Conservation (phyloP, 2,329 filamentous ascomycete genomes). For the Monosporascus cannonballus region DNA sequence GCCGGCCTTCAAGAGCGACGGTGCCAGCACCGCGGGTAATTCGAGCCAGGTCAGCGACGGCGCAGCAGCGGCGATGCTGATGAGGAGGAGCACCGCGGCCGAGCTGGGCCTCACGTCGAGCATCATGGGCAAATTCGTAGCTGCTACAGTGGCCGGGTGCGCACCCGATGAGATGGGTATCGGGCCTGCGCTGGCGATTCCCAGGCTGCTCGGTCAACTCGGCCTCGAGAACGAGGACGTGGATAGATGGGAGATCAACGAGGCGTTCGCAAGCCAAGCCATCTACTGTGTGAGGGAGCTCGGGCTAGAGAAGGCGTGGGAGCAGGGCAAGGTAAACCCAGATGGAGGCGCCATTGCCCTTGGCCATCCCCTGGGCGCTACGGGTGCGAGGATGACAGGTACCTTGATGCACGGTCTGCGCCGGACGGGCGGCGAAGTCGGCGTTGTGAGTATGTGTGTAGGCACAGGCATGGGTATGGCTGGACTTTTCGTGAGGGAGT, state of each 20-base stretch:
- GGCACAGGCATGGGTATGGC: constrained; percentile 78
- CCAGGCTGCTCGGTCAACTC: constrained; percentile 65
- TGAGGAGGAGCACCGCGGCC: constrained; percentile 74
- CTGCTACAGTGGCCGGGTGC: constrained; percentile 69
- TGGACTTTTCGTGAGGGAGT: constrained; percentile 58
- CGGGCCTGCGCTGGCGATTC: constrained; percentile 80
- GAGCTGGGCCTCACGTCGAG: constrained; percentile 61
- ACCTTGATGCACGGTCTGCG: constrained; percentile 62
- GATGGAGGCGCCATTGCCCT: constrained; percentile 93
- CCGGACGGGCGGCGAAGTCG: constrained; percentile 66
- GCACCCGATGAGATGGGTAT: constrained; percentile 91
- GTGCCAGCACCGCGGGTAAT: constrained; percentile 81
- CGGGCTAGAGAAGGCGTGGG: constrained; percentile 56
- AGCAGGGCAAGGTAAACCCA: constrained; percentile 72
- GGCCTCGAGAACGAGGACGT: constrained; percentile 66
- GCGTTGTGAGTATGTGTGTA: constrained; percentile 88
- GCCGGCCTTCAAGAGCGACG: constrained; percentile 73
- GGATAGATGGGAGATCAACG: constrained; percentile 88
- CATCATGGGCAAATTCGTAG: constrained; percentile 81
- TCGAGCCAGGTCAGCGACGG: constrained; percentile 82
- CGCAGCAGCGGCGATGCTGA: constrained; percentile 75
- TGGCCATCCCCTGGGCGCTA: constrained; percentile 86
- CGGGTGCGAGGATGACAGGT: constrained; percentile 73
- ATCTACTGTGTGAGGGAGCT: constrained; percentile 67
- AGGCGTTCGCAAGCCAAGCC: constrained; percentile 64